Percentiles rank a stretch among this genome's conserved stretches.
Conservation (phyloP, 139 green algal genomes). For the Tetradesmus lagerheimii region DNA sequence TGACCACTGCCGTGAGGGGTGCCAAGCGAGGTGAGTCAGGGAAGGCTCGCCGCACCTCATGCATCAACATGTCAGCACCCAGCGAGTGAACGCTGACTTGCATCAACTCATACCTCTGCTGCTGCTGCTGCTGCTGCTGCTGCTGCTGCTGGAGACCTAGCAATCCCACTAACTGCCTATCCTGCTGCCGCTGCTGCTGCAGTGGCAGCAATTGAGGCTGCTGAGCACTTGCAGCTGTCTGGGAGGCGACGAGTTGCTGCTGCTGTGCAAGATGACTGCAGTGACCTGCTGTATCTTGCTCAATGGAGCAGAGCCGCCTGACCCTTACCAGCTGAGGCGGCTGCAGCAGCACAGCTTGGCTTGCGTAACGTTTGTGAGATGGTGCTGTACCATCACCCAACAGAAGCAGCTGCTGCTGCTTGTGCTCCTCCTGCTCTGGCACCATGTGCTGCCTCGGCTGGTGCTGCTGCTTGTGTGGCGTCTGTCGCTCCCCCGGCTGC, state of each 20-base stretch:
- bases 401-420: constrained; percentile 27
- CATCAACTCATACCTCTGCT: constrained; percentile 16
- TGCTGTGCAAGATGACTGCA: neutral
- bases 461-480: neutral
- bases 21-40: constrained; percentile 28
- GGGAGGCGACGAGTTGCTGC: neutral
- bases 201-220: too few species aligned
- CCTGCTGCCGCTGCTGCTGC: constrained; percentile 8
- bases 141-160: neutral
- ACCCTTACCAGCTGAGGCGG: constrained; percentile 14
- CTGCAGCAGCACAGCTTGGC: constrained; percentile 45
- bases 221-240: neutral
- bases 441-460: neutral
- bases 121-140: constrained; percentile 9
- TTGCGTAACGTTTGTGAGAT: constrained; percentile 38
- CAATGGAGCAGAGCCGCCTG: neutral
- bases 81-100: constrained; percentile 44
- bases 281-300: neutral
- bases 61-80: constrained; percentile 20
- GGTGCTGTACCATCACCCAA: neutral
- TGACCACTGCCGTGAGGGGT: constrained; percentile 27
- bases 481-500: constrained; percentile 15
- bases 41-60: constrained; percentile 19
- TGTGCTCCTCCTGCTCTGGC: constrained; percentile 1
- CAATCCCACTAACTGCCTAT: neutral